Evolutionary conservation across 2,329 filamentous ascomycete species (phyloP), one percentile per base, ranked within the genome.

Genomic region (Periglandula ipomoeae): DNA sequence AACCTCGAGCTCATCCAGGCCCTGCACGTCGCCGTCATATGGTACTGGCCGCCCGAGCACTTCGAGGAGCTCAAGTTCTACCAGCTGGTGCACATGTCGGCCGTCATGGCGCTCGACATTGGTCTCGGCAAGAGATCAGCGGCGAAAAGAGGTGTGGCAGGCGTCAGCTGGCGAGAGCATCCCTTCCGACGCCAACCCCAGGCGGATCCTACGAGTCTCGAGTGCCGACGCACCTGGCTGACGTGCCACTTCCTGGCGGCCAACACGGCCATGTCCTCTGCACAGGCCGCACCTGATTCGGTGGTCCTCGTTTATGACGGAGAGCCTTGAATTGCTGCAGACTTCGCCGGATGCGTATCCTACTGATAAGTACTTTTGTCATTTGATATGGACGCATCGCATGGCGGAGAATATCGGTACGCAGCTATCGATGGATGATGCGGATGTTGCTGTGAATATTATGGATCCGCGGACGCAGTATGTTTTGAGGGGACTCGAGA

Each of bases 31-130:
- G 74, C 81, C 6, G 81, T 84, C n/a, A 77, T 89, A 19, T 95
- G 89, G 87, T 94, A 95, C 63, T 82, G 82, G 63, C 87, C 88
- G 15, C 89, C 89, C 0, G 83, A 91, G 55, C 78, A 86, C 57
- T 87, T 87, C 51, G 87, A 94, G 59, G 85, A 93, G 66, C 79
- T 91, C 59, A 93, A 93, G 61, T 94, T 93, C 63, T 95, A 93
- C 67, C 87, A 91, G 68, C 76, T 93, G 55, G 81, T 89, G 41
- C 87, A 95, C 62, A 81, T 88, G 60, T 85, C 86, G 2, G 84
- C 84, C 43, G 78, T 88, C 56, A 87, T 95, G 82, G 85, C 84
- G 23, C 81, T 94, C 48, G 89, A 95, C 57, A 76, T 95, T 30
- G 89, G 89, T 0, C 76, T 95, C 6, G 86, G 84, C 15, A 77